Evolutionary conservation across 2,329 filamentous ascomycete genomes (phyloP), one percentile per base, ranked within the genome.

Genomic region (Metarhizium guizhouense): DNA sequence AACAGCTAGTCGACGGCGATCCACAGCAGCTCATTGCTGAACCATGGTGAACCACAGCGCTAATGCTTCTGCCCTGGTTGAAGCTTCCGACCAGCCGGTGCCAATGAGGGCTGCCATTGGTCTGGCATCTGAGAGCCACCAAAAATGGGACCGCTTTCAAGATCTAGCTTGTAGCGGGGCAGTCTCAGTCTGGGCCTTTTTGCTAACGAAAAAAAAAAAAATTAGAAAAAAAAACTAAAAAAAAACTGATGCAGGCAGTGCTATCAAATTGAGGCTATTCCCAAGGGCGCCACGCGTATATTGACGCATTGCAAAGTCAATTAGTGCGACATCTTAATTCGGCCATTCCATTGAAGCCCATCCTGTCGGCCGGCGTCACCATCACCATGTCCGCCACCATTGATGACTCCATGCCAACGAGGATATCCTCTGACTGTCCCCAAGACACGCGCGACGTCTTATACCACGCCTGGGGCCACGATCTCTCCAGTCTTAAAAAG

Each of bases 401-500:
- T 56, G 70, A 77, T 68, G 81, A 84, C 69, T 75, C 76, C 36
- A 71, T 82, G 63, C 70, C 74, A 29, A 66, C 75, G 36, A 79
- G 81, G 66, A 80, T 84, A 64, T 77, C 79, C 18, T 59, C 74
- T 56, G 69, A 74, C 53, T 83, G 80, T 64, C 79, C 80, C 10
- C 69, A 75, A 47, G 70, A 75, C 6, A 75, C 74, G 49, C 75
- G 79, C 47, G 70, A 78, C 59, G 72, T 84, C 57, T 74, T 84
- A 55, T 72, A 74, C 54, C 75, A 76, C 54, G 78, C 80, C 56
- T 83, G 81, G 80, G 70, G 71, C 55, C 81, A 83, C 65, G 78
- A 96, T 68, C 72, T 86, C 58, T 70, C 79, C 40, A 78, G 80
- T 52, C 80, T 96, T 47, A 86, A 85, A 68, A 79, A 80, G 55